phyloP scores from a whole-genome alignment of 148 eudicot genomes.

The Rhododendron ferrugineum region DNA sequence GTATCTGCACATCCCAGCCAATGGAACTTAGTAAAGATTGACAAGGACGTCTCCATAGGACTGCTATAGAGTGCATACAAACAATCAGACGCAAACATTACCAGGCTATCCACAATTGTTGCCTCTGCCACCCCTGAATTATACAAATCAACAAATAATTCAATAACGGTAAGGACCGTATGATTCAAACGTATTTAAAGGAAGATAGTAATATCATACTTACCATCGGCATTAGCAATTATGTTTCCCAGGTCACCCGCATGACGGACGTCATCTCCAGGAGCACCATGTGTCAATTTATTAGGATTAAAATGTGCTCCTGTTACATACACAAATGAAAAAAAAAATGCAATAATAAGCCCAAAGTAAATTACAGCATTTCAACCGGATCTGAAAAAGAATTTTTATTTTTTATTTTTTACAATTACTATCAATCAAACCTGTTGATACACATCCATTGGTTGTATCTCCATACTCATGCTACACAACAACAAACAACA shows the following conservation, averaged over 20 bases:
- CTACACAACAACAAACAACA: constrained; percentile 48
- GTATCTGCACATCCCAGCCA: constrained; percentile 54
- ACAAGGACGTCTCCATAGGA: not conserved
- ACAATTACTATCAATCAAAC: constrained; percentile 25
- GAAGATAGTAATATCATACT: not conserved
- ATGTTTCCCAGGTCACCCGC: constrained; percentile 99
- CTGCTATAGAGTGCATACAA: not conserved
- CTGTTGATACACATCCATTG: constrained; percentile 96
- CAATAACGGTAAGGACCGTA: not conserved
- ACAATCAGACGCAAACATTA: constrained; percentile 8
- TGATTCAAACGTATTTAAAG: not conserved
- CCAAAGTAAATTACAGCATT: not conserved
- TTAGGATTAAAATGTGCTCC: constrained; percentile 95
- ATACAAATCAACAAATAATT: not conserved
- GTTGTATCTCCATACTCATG: constrained; percentile 95
- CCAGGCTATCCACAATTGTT: constrained; percentile 80
- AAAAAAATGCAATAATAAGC: not conserved
- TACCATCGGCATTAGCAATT: constrained; percentile 88
- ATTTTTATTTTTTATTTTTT: too few species aligned
- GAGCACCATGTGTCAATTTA: constrained; percentile 88
- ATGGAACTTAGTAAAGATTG: not conserved
- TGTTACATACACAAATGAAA: constrained; percentile 17
- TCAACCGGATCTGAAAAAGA: not conserved
- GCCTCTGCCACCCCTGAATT: constrained; percentile 86
- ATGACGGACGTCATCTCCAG: constrained; percentile 90